Conservation (phyloP, 2,329 filamentous ascomycete species). For the Tolypocladium nubicola region DNA sequence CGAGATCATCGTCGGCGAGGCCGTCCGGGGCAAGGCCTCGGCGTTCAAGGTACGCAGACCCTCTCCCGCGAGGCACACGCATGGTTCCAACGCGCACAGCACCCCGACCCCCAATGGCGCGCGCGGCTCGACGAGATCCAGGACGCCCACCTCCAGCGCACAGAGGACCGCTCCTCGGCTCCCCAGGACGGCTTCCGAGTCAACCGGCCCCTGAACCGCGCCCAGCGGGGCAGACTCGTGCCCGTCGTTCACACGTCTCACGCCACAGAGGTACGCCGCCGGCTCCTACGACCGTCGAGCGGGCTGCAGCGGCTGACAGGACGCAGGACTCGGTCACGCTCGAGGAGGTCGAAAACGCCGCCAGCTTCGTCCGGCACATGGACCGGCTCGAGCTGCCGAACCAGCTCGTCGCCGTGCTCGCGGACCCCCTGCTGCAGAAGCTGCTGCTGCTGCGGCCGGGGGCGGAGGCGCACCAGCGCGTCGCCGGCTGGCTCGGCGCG, state of each 20-base stretch:
- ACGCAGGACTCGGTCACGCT: slow-evolving; percentile 47
- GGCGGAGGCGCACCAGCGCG: slow-evolving; percentile 36
- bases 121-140: slow-evolving; percentile 58
- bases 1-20: slow-evolving; percentile 70
- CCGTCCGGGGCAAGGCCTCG: slow-evolving; percentile 48
- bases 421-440: slow-evolving; percentile 70
- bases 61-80: neutral
- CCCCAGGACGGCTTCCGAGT: slow-evolving; percentile 50
- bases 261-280: slow-evolving; percentile 48
- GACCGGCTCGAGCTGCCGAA: slow-evolving; percentile 75
- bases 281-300: no score
- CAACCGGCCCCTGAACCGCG: slow-evolving; percentile 30
- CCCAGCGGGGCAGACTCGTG: slow-evolving; percentile 30
- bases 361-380: slow-evolving; percentile 59
- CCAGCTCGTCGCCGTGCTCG: slow-evolving; percentile 67
- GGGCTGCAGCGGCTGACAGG: no score
- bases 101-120: slow-evolving; percentile 69
- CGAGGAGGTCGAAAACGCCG: slow-evolving; percentile 66
- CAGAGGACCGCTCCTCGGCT: slow-evolving; percentile 22
- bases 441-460: slow-evolving; percentile 55
- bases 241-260: slow-evolving; percentile 66
- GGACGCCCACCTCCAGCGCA: slow-evolving; percentile 40
- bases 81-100: slow-evolving; percentile 28
- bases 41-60: slow-evolving; percentile 43
- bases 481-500: slow-evolving; percentile 48